Evolutionary conservation across 2,329 filamentous ascomycete genomes (phyloP).

Genomic region (Hortaea werneckii): DNA sequence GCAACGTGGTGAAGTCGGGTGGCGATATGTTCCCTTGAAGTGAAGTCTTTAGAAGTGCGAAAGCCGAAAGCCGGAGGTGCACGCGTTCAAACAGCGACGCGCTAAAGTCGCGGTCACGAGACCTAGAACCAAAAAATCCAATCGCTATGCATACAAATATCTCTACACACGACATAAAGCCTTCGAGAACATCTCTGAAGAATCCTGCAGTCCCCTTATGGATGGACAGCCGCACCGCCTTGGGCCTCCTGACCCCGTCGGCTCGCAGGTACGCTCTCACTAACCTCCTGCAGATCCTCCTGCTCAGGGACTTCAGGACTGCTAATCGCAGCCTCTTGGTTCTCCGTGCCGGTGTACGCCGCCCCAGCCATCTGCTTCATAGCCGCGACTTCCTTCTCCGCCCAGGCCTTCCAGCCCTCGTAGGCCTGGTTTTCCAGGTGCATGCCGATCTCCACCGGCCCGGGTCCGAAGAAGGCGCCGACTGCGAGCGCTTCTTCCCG

Average conservation of each 20-base stretch:
- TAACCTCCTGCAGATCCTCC: conserved; percentile 28
- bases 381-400: conserved; percentile 43
- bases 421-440: conserved; percentile 68
- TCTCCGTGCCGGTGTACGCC: conserved; percentile 29
- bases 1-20: too few relatives aligned
- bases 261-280: conserved; percentile 21
- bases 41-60: too few relatives aligned
- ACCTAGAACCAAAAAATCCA: not conserved
- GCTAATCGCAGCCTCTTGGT: conserved; percentile 18
- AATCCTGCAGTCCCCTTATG: conserved; percentile 2
- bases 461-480: conserved; percentile 81
- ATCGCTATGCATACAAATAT: too few relatives aligned
- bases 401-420: conserved; percentile 81
- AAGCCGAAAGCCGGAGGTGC: not conserved
- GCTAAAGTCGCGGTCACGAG: not conserved
- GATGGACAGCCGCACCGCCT: conserved; percentile 29
- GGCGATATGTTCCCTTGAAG: too few relatives aligned
- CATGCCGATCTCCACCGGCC: conserved; percentile 66
- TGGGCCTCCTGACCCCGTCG: conserved; percentile 25
- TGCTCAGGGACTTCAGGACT: conserved; percentile 7
- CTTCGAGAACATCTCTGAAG: too few relatives aligned
- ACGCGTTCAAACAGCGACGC: not conserved
- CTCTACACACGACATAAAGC: too few relatives aligned
- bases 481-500: conserved; percentile 77
- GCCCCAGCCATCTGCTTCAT: conserved; percentile 38